phyloP scores from a whole-genome alignment of 2,329 filamentous ascomycete genomes.

The Aspergillus sp. region DNA sequence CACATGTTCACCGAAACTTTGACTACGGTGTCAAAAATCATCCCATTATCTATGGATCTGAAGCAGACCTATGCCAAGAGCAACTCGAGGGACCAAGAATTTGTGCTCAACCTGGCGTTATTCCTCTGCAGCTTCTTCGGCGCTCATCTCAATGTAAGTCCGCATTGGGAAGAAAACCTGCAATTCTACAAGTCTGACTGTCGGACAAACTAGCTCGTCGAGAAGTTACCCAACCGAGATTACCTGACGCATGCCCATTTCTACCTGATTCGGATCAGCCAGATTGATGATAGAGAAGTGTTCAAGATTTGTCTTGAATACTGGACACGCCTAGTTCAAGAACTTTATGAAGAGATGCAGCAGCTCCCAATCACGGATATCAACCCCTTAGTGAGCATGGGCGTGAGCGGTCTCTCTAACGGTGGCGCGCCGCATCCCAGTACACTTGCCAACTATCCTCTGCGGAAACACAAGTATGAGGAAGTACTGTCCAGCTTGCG shows the following conservation, averaged over 20 bases:
- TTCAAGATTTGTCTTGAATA: conserved; percentile 99
- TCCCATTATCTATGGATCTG: conserved; percentile 86
- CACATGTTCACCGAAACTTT: conserved; percentile 98
- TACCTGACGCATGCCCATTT: conserved; percentile 96
- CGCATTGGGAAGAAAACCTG: not conserved
- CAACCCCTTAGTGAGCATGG: conserved; percentile 84
- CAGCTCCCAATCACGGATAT: conserved; percentile 89
- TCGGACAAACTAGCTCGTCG: conserved; percentile 68
- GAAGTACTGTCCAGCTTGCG: conserved; percentile 92
- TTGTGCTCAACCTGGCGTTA: conserved; percentile 93
- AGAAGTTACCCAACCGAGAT: conserved; percentile 92
- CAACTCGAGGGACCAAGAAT: conserved; percentile 93
- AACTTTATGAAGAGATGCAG: conserved; percentile 99
- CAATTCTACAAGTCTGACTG: conserved; percentile 1
- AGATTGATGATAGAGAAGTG: conserved; percentile 98
- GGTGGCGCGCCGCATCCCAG: conserved; percentile 83
- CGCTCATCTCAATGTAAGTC: conserved; percentile 78
- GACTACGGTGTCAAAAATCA: conserved; percentile 89
- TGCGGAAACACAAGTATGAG: conserved; percentile 97
- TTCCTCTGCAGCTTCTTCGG: conserved; percentile 98
- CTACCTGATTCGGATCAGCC: conserved; percentile 96
- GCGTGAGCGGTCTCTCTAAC: conserved; percentile 70
- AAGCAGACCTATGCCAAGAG: conserved; percentile 90
- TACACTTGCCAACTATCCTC: conserved; percentile 84
- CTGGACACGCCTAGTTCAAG: conserved; percentile 97